Evolutionary conservation across 2,329 filamentous ascomycete species (phyloP), one percentile per base, ranked within the genome.

Genomic region (Neobulgaria alba): DNA sequence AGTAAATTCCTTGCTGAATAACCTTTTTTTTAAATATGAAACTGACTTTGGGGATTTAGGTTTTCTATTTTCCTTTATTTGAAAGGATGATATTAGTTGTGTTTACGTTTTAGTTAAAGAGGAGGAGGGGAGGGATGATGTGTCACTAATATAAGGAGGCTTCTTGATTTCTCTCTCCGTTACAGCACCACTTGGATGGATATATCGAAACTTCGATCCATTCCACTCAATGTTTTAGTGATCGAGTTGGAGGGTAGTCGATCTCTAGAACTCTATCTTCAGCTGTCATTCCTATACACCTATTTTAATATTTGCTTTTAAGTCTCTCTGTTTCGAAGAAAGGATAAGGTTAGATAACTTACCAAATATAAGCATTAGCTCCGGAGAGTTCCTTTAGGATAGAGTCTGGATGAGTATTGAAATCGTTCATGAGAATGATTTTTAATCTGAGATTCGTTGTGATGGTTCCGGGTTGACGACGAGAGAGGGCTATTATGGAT

Each of bases 401-500:
- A n/a, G 26, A 15, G 12, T 39, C 30, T 4, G 39, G 65, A 49
- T 73, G 78, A 1, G 59, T 51, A 5, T 65, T 61, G 57, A 79
- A 79, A 54, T 79, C 71, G 10, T 69, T 60, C 47, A 72, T 63
- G 49, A 72, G 58, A 29, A 47, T 14, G 1, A 39, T 35, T 23
- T 43, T 38, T 2, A 47, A 18, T 31, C 46, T 49, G 3, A 29
- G 36, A 2, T 41, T 19, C 3, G 15, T 39, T 5, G 30, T 26
- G n/a, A 19, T 69, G 52, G 16, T 66, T 61, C 23, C 59, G 0
- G 63, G 60, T 26, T 26, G 4, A 63, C 65, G 67, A 7, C 73
- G 67, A 4, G 69, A 69, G 8, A 79, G 59, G 19, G 69, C 67
- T 37, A 74, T 57, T n/a, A n/a, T n/a, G n/a, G 31, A 75, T 61